These are phyloP conservation scores for Camellia oleifera DNA, from an alignment of 179 eudicot species.

Conservation along the genomic window DNA sequence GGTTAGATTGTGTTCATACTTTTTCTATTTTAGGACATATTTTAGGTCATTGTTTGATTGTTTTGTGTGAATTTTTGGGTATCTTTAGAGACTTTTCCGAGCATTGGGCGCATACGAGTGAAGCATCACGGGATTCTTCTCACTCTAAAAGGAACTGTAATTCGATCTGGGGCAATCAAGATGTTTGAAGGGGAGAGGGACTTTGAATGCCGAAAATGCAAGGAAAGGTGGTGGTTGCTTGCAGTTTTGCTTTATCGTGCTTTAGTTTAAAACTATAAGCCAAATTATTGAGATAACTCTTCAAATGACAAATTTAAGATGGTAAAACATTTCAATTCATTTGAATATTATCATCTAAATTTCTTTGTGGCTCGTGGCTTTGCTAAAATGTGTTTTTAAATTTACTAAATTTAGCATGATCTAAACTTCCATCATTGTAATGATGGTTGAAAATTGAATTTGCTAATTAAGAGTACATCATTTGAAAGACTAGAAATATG, in stretches of 20 bases:
- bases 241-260: constrained; percentile 8
- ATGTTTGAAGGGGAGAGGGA: constrained; percentile 88
- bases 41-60: neutral
- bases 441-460: neutral
- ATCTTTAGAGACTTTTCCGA: constrained; percentile 71
- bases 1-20: constrained; percentile 39
- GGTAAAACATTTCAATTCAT: neutral
- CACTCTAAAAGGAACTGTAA: constrained; percentile 86
- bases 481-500: too few relatives aligned
- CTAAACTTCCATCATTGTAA: neutral
- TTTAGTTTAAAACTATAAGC: neutral
- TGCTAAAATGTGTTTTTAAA: neutral
- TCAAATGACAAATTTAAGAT: neutral
- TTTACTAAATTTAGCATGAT: neutral
- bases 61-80: constrained; percentile 22
- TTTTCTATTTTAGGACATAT: neutral
- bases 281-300: neutral
- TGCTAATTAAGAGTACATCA: too few relatives aligned
- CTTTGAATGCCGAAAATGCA: constrained; percentile 74
- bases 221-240: constrained; percentile 38
- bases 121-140: constrained; percentile 84
- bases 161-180: constrained; percentile 83
- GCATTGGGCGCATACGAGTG: constrained; percentile 88
- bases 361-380: neutral
- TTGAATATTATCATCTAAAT: neutral